A percentile compares a stretch with the other conserved stretches of the same genome.
These are phyloP conservation scores for Lolium rigidum DNA, from an alignment of 176 grass and related monocot genomes.

Conservation along the genomic window DNA sequence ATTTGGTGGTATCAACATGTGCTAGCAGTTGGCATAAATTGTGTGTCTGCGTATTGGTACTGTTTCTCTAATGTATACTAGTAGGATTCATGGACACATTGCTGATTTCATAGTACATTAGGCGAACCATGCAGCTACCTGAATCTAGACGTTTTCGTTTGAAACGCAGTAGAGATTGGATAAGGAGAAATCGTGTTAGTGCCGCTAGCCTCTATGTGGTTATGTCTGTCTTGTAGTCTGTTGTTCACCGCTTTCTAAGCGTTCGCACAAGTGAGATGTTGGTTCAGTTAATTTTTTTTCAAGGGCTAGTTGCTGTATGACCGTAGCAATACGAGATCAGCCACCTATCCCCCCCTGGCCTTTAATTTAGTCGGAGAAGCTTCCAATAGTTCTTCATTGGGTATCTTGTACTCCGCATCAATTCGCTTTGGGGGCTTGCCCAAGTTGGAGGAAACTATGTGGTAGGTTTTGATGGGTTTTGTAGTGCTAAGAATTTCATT, in stretches of 20 bases:
- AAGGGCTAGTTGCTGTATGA: conserved; percentile 20
- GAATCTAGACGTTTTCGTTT: neutral
- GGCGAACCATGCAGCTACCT: neutral
- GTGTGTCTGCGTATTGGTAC: conserved; percentile 4
- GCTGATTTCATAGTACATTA: neutral
- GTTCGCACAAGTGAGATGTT: neutral
- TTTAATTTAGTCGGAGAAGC: neutral
- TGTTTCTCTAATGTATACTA: neutral
- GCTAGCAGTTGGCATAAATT: conserved; percentile 1
- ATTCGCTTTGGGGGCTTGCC: neutral
- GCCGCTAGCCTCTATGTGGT: neutral
- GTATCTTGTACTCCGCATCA: conserved; percentile 7
- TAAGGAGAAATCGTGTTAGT: neutral
- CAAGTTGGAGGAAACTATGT: conserved; percentile 28
- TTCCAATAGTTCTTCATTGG: conserved; percentile 25
- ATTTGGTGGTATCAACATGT: neutral
- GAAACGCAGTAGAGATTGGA: neutral
- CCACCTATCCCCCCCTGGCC: neutral
- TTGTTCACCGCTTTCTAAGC: neutral
- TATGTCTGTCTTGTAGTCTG: neutral
- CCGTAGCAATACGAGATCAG: neutral
- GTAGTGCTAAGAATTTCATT: neutral
- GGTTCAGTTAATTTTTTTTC: neutral
- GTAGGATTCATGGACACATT: neutral
- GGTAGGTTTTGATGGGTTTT: neutral